These are phyloP conservation scores for Ciborinia camelliae DNA, from an alignment of 2,329 filamentous ascomycete species.

Conservation along the genomic window DNA sequence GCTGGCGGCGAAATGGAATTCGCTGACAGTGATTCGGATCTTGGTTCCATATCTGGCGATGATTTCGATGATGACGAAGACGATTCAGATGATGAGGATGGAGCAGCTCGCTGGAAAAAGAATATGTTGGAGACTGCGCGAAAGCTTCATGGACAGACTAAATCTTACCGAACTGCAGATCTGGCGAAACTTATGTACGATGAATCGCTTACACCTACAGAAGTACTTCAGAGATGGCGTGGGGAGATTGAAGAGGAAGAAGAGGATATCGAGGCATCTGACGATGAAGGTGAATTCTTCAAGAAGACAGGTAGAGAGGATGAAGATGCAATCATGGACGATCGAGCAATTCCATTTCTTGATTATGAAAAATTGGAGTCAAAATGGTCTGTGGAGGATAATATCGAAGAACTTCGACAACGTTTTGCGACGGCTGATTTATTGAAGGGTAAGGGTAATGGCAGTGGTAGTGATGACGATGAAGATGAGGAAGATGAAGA, in stretches of 20 bases:
- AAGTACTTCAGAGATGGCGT: slow-evolving; percentile 77
- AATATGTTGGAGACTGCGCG: slow-evolving; percentile 75
- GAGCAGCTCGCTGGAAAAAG: slow-evolving; percentile 79
- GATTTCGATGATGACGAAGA: slow-evolving; percentile 46
- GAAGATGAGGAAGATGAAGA: slow-evolving; percentile 50
- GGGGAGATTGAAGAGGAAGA: slow-evolving; percentile 61
- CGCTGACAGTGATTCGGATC: slow-evolving; percentile 94
- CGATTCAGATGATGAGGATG: slow-evolving; percentile 48
- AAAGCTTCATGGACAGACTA: slow-evolving; percentile 64
- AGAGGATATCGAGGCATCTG: slow-evolving; percentile 55
- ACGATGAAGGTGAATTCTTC: slow-evolving; percentile 61
- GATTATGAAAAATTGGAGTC: slow-evolving; percentile 77
- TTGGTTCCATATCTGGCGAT: slow-evolving; percentile 74
- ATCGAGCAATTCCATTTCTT: slow-evolving; percentile 73
- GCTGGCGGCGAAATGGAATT: slow-evolving; percentile 76
- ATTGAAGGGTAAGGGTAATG: slow-evolving; percentile 54
- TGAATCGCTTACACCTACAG: slow-evolving; percentile 66
- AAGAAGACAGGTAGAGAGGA: slow-evolving; percentile 60
- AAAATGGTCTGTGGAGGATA: slow-evolving; percentile 81
- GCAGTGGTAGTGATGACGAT: slow-evolving; percentile 44
- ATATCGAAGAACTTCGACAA: slow-evolving; percentile 68
- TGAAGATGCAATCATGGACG: slow-evolving; percentile 69
- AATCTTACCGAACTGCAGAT: slow-evolving; percentile 74
- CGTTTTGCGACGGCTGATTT: slow-evolving; percentile 72
- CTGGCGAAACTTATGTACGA: slow-evolving; percentile 89